phyloP scores from a whole-genome alignment of 495 filamentous ascomycete species.

The Penicillium subrubescens region DNA sequence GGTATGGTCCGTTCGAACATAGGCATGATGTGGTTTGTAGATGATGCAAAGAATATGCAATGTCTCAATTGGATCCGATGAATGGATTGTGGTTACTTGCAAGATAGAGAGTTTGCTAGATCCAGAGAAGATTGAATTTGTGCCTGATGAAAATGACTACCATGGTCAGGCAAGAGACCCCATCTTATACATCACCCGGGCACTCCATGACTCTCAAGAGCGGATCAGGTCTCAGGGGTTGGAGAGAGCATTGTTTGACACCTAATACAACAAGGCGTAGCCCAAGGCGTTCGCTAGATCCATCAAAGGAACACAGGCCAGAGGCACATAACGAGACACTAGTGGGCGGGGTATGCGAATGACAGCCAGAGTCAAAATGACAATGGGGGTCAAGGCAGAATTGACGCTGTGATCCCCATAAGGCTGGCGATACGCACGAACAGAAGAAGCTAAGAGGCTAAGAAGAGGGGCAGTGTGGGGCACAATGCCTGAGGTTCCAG shows the following conservation, averaged over 20 bases:
- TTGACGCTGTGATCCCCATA: neutral
- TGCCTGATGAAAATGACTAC: neutral
- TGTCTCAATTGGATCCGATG: neutral
- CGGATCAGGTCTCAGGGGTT: too few relatives aligned
- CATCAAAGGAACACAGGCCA: too few relatives aligned
- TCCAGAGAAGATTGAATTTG: neutral
- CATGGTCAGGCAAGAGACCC: neutral
- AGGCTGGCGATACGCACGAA: neutral
- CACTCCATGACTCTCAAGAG: too few relatives aligned
- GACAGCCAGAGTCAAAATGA: neutral
- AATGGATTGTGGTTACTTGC: neutral
- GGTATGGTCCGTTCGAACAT: conserved; percentile 9
- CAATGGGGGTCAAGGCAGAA: neutral
- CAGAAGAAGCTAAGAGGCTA: too few relatives aligned
- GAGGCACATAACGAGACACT: neutral
- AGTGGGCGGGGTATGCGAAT: neutral
- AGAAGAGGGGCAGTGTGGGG: neutral
- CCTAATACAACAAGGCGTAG: too few relatives aligned
- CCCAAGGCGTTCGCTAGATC: neutral
- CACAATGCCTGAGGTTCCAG: neutral
- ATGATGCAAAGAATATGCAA: conserved; percentile 23
- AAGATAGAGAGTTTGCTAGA: conserved; percentile 3
- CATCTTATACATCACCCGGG: neutral
- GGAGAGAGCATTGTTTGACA: too few relatives aligned
- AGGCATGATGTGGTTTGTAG: neutral